Evolutionary conservation across 352 stramenopile genomes (phyloP).

Genomic region (Phytophthora foliorum): DNA sequence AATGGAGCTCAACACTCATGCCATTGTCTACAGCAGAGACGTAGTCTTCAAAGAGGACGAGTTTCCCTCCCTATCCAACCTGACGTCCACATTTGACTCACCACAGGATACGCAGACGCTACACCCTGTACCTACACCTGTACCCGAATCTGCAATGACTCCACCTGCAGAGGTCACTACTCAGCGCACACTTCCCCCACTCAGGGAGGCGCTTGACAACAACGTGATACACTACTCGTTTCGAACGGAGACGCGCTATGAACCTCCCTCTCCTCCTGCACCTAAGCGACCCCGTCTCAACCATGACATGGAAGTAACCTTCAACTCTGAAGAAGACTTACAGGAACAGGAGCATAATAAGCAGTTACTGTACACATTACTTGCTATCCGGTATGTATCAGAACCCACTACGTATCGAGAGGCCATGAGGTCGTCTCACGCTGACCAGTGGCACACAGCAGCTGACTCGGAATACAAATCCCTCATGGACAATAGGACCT

Average conservation of each 20-base stretch:
- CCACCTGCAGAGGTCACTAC: too few species aligned
- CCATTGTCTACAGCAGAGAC: neutral
- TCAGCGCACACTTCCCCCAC: too few species aligned
- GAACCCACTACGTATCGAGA: slow-evolving; percentile 12
- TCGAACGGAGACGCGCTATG: too few species aligned
- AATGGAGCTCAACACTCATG: neutral
- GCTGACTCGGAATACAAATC: slow-evolving; percentile 3
- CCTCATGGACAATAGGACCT: slow-evolving; percentile 7
- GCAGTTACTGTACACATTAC: too few species aligned
- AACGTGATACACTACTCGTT: too few species aligned
- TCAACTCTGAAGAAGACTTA: neutral
- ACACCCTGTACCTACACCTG: too few species aligned
- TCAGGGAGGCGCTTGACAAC: too few species aligned
- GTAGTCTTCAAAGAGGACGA: slow-evolving; percentile 1
- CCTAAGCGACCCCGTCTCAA: too few species aligned
- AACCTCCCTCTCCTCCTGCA: too few species aligned
- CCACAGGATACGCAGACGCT: neutral
- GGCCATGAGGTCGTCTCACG: slow-evolving; percentile 4
- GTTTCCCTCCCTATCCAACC: neutral
- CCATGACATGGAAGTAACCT: too few species aligned
- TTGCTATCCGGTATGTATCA: slow-evolving; percentile 13
- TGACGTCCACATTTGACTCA: too few species aligned
- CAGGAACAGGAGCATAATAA: slow-evolving; percentile 1
- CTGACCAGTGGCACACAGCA: slow-evolving; percentile 11
- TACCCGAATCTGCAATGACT: too few species aligned